A percentile compares a stretch with the other conserved stretches of the same genome.
These are phyloP conservation scores for Hyphopichia buzzinii DNA, from an alignment of 1,139 yeast species.

Conservation along the genomic window DNA sequence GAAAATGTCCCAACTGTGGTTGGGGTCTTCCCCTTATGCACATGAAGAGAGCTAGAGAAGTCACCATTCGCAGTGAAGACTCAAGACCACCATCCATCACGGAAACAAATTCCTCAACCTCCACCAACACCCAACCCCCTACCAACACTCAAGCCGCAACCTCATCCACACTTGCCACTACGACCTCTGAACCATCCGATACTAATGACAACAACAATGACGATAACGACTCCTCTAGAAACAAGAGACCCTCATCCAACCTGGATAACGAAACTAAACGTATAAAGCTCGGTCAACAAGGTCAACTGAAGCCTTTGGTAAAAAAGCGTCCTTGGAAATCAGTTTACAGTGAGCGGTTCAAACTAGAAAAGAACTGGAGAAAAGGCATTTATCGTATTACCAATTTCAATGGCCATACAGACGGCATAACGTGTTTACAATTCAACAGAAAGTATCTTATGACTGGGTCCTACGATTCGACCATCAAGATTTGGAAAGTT, in stretches of 20 bases:
- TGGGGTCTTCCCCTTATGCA: conserved; percentile 96
- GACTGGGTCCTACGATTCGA: conserved; percentile 90
- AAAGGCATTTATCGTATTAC: conserved; percentile 66
- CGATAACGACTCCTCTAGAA: conserved; percentile 2
- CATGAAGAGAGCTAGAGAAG: conserved; percentile 69
- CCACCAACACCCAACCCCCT: not conserved
- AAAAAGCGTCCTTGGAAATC: conserved; percentile 86
- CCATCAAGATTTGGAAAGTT: conserved; percentile 87
- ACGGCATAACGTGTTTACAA: conserved; percentile 83
- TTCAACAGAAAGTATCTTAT: conserved; percentile 73
- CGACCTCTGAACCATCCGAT: conserved; percentile 1
- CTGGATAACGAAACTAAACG: conserved; percentile 13
- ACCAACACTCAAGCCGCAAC: not conserved
- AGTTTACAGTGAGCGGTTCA: conserved; percentile 86
- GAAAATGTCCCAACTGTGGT: conserved; percentile 97
- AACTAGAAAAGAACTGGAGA: conserved; percentile 93
- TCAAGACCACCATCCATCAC: conserved; percentile 16
- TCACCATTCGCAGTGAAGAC: conserved; percentile 23
- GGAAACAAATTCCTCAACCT: not conserved
- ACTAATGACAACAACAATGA: not conserved
- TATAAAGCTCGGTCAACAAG: conserved; percentile 9
- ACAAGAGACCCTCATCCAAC: conserved; percentile 7
- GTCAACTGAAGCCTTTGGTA: conserved; percentile 7
- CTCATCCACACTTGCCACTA: not conserved
- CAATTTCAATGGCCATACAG: conserved; percentile 79